A percentile compares a stretch with the other conserved stretches of the same genome.
phyloP scores from a whole-genome alignment of 2,329 filamentous ascomycete species.

The Periconia sp. region DNA sequence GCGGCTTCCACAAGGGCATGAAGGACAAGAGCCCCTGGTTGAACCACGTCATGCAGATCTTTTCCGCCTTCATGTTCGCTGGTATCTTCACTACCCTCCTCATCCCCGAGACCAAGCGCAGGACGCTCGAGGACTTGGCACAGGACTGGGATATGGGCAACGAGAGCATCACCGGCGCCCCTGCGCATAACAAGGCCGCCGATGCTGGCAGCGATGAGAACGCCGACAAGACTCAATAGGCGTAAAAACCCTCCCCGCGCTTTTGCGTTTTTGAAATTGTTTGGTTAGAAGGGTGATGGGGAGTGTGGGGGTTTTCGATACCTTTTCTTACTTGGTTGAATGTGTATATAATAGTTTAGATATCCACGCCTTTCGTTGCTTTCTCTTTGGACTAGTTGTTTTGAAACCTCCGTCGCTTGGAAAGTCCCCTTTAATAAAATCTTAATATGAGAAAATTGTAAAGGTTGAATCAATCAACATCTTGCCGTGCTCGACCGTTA shows the following conservation, averaged over 20 bases:
- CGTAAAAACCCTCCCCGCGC: background rate
- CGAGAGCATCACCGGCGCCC: constrained; percentile 33
- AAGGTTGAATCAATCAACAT: too few relatives aligned
- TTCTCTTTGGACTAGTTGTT: too few relatives aligned
- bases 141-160: constrained; percentile 38
- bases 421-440: too few relatives aligned
- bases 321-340: too few relatives aligned
- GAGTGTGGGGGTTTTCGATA: too few relatives aligned
- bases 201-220: constrained; percentile 25
- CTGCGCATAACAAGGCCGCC: constrained; percentile 19
- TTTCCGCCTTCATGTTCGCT: constrained; percentile 76
- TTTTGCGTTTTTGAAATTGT: too few relatives aligned
- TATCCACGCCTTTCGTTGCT: too few relatives aligned
- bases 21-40: constrained; percentile 60
- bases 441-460: too few relatives aligned
- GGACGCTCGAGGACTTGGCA: constrained; percentile 72
- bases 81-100: constrained; percentile 69
- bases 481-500: too few relatives aligned
- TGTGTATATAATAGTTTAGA: too few relatives aligned
- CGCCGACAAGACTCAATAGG: background rate
- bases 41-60: constrained; percentile 74
- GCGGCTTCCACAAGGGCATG: constrained; percentile 46
- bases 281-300: too few relatives aligned
- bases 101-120: constrained; percentile 75
- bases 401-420: too few relatives aligned